These are phyloP conservation scores for Venustampulla echinocandica DNA, from an alignment of 495 filamentous ascomycete species.

Conservation along the genomic window DNA sequence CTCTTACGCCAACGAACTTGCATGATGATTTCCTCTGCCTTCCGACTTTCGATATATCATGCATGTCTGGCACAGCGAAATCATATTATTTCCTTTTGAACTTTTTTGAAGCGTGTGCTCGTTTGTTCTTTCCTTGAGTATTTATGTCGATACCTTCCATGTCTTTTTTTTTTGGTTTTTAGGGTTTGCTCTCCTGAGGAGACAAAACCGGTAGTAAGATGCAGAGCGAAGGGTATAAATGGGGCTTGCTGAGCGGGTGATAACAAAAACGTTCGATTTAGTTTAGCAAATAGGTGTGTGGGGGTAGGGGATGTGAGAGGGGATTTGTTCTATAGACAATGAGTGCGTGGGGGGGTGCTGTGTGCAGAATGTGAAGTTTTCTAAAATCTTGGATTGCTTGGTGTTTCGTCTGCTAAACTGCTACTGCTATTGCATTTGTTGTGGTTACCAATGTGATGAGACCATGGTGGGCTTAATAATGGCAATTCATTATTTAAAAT, in stretches of 20 bases:
- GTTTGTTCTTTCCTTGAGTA: conserved; percentile 9
- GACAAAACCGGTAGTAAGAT: conserved; percentile 7
- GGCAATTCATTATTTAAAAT: conserved; percentile 16
- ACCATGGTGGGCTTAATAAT: conserved; percentile 21
- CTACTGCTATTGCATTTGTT: no score
- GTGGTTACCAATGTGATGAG: conserved; percentile 14
- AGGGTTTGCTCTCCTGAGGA: conserved; percentile 17
- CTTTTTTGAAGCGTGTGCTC: conserved; percentile 25
- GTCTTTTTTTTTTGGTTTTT: conserved; percentile 12
- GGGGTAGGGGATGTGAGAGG: conserved; percentile 2
- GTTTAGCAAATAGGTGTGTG: conserved; percentile 3
- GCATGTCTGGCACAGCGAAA: conserved; percentile 45
- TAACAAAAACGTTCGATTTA: conserved; percentile 1
- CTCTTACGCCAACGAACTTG: conserved; percentile 37
- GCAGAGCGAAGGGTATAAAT: conserved; percentile 9
- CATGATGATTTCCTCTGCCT: conserved; percentile 44
- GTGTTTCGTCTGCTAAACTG: no score
- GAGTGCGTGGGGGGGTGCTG: no score
- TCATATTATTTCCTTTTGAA: conserved; percentile 22
- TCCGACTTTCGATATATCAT: conserved; percentile 32
- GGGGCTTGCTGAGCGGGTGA: background rate
- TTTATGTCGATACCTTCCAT: conserved; percentile 13
- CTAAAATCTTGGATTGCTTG: no score
- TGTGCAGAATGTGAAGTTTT: no score
- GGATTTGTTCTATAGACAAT: conserved; percentile 15